Percentiles rank a stretch among this genome's conserved stretches.
phyloP scores from a whole-genome alignment of 352 stramenopile genomes.

The Nothophytophthora sp. region DNA sequence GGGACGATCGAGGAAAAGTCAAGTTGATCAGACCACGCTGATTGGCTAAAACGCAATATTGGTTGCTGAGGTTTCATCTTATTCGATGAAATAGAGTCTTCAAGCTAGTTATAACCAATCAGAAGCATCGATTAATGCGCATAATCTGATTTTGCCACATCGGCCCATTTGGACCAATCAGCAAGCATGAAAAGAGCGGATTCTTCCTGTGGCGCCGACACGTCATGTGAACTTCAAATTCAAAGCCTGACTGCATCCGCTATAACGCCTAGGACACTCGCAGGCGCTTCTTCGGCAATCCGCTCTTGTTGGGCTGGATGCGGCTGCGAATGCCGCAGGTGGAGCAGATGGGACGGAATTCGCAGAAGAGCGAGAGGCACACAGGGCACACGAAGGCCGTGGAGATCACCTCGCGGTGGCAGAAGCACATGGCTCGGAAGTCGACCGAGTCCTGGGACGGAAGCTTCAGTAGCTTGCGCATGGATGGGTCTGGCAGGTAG shows the following conservation, averaged over 20 bases:
- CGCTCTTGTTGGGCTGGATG: slow-evolving; percentile 75
- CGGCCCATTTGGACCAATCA: slow-evolving; percentile 14
- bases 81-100: slow-evolving; percentile 17
- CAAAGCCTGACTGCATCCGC: too few relatives aligned
- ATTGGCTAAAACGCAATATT: slow-evolving; percentile 4
- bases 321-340: slow-evolving; percentile 86
- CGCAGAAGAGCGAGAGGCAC: slow-evolving; percentile 88
- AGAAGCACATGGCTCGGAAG: slow-evolving; percentile 90
- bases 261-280: slow-evolving; percentile 18
- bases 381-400: slow-evolving; percentile 87
- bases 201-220: too few relatives aligned
- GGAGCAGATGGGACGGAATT: slow-evolving; percentile 88
- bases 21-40: background rate
- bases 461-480: slow-evolving; percentile 81
- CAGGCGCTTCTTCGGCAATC: slow-evolving; percentile 47
- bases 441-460: slow-evolving; percentile 87
- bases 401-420: slow-evolving; percentile 81
- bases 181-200: too few relatives aligned
- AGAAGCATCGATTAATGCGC: slow-evolving; percentile 6
- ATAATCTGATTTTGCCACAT: slow-evolving; percentile 28
- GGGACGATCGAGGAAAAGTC: background rate
- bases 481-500: slow-evolving; percentile 80
- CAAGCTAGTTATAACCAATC: slow-evolving; percentile 18
- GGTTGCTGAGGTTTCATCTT: background rate
- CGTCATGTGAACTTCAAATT: too few relatives aligned